These are phyloP conservation scores for Chrysosporium queenslandicum DNA, from an alignment of 2,329 filamentous ascomycete genomes.

Conservation along the genomic window DNA sequence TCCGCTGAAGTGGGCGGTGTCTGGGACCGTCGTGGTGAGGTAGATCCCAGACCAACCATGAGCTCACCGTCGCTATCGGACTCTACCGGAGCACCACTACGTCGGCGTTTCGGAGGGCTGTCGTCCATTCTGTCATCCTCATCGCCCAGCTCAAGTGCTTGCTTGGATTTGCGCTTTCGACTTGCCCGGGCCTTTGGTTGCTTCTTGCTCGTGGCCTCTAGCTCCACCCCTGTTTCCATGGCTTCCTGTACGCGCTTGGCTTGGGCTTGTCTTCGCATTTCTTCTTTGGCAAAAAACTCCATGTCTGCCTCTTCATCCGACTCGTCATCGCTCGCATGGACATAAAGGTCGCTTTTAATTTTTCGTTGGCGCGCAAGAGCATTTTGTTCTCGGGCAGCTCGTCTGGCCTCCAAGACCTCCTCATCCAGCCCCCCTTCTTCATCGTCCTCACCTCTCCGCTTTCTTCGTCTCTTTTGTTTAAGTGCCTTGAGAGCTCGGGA, in stretches of 20 bases:
- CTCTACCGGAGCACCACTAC: constrained; percentile 1
- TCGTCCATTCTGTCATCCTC: constrained; percentile 18
- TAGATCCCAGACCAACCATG: constrained; percentile 12
- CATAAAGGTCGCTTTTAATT: constrained; percentile 75
- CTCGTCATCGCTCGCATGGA: constrained; percentile 80
- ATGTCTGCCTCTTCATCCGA: constrained; percentile 64
- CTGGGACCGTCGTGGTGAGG: constrained; percentile 5
- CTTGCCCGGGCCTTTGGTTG: constrained; percentile 17
- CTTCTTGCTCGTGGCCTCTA: constrained; percentile 15
- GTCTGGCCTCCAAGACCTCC: constrained; percentile 49
- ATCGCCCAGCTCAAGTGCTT: constrained; percentile 10
- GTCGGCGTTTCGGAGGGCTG: constrained; percentile 8
- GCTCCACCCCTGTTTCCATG: constrained; percentile 33
- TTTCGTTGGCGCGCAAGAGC: constrained; percentile 66
- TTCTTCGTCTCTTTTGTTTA: constrained; percentile 52
- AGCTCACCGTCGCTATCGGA: constrained; percentile 11
- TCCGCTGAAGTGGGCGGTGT: constrained; percentile 25
- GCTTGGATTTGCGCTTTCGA: constrained; percentile 16
- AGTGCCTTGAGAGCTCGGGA: constrained; percentile 47
- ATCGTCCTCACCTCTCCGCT: constrained; percentile 38
- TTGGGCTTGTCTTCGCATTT: constrained; percentile 52
- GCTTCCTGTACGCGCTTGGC: constrained; percentile 42
- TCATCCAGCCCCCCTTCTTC: constrained; percentile 52
- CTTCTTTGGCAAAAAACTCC: constrained; percentile 70
- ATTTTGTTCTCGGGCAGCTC: constrained; percentile 52